These are phyloP conservation scores for Fusarium duplospermum DNA, from an alignment of 2,329 filamentous ascomycete species.

Conservation along the genomic window DNA sequence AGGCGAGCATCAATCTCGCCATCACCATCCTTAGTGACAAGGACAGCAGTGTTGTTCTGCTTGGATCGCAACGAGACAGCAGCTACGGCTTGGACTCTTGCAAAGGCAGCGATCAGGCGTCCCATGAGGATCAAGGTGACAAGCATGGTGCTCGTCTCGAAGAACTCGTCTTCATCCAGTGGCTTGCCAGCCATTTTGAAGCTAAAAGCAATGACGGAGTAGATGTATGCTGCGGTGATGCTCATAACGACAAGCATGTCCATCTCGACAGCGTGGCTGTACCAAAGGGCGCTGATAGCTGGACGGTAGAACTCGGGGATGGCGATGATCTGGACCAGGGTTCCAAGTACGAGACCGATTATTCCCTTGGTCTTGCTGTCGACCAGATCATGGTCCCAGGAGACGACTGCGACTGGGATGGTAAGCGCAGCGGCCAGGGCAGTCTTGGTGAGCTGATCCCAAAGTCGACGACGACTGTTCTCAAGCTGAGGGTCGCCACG, in stretches of 20 bases:
- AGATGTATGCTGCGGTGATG: conserved; percentile 64
- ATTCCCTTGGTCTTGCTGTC: conserved; percentile 33
- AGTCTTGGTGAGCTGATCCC: conserved; percentile 49
- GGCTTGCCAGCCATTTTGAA: conserved; percentile 48
- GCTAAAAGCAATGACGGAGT: conserved; percentile 56
- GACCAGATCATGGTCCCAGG: conserved; percentile 45
- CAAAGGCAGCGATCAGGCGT: conserved; percentile 52
- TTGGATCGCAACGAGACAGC: conserved; percentile 43
- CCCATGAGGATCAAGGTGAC: conserved; percentile 56
- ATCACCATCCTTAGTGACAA: neutral
- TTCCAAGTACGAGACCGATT: conserved; percentile 59
- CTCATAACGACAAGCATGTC: conserved; percentile 67
- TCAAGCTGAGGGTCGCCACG: conserved; percentile 48
- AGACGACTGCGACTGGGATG: conserved; percentile 49
- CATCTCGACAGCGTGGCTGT: conserved; percentile 62
- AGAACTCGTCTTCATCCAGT: conserved; percentile 47
- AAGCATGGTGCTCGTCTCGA: conserved; percentile 58
- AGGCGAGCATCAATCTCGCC: conserved; percentile 65
- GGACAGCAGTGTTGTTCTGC: neutral
- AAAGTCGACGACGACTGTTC: conserved; percentile 46
- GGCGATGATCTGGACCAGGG: conserved; percentile 62
- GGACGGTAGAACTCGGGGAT: conserved; percentile 61
- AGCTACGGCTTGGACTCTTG: conserved; percentile 50
- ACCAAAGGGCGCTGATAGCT: conserved; percentile 60
- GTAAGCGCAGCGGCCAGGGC: conserved; percentile 45